Evolutionary conservation across 2,329 filamentous ascomycete genomes (phyloP), one percentile per base, ranked within the genome.

Genomic region (Alternaria consortialis): DNA sequence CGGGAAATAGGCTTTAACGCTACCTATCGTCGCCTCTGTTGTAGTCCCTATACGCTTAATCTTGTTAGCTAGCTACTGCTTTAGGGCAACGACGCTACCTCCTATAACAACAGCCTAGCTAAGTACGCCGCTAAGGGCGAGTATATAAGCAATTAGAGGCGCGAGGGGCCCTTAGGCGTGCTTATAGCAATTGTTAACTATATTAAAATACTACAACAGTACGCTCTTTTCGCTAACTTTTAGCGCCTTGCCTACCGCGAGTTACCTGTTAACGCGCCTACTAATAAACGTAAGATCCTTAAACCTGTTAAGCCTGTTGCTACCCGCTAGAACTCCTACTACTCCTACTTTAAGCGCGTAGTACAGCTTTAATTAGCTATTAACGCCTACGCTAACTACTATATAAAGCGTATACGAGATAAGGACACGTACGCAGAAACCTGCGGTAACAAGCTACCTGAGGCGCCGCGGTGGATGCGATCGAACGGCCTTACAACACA

Each of bases 131-230:
- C 39, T 27, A 23, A 55, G 20, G 32, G n/a, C 9, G 25, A 37
- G 12, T 7, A 6, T 1, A 15, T 51, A 6, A 3, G 7, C 3
- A n/a, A 8, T 3, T 60, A 37, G 58, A 52, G 53, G 3, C 3
- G 42, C 2, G n/a, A 60, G 32, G 44, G 52, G 2, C 47, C 39
- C 7, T 29, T 61, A 20, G 53, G 53, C 9, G 40, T 57, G 11
- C 58, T 61, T 34, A 13, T 61, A 7, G 20, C 2, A 4, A 39
- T 61, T 7, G 43, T 57, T 17, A 57, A 39, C 32, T 53, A 61
- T 25, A 61, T 61, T 20, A 61, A 58, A 57, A 61, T 37, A 31
- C 54, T 15, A n/a, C 39, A 62, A 27, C 43, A 62, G 37, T 23
- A 56, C 32, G 48, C 27, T 23, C 44, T 54, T 37, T 58, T 62